Conservation (phyloP, 805 yeast species). For the Metschnikowia gruessii region DNA sequence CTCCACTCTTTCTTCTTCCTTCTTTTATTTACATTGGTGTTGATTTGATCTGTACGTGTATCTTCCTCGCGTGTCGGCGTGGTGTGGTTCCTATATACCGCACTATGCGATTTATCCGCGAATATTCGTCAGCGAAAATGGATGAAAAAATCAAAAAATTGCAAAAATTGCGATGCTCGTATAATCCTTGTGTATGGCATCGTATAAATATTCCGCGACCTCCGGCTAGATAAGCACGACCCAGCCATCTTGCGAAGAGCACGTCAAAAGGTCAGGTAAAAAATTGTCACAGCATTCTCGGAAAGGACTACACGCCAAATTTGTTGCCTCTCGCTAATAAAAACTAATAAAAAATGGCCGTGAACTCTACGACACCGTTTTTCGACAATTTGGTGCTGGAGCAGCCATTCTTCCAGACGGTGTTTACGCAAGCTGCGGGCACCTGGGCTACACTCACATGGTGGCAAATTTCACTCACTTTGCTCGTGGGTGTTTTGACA, state of each 20-base stretch:
- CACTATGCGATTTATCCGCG: too few relatives aligned
- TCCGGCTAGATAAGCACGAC: conserved; percentile 4
- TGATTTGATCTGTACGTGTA: too few relatives aligned
- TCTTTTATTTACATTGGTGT: too few relatives aligned
- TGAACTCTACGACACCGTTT: conserved; percentile 11
- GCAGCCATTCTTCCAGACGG: neutral
- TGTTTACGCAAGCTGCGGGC: conserved; percentile 14
- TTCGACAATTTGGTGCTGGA: conserved; percentile 1
- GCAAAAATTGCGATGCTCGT: conserved; percentile 2
- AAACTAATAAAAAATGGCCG: conserved; percentile 4
- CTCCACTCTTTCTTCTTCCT: too few relatives aligned
- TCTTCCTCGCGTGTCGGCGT: too few relatives aligned
- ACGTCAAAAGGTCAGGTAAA: neutral
- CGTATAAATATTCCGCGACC: conserved; percentile 13
- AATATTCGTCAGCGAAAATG: neutral
- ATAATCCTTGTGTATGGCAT: conserved; percentile 1
- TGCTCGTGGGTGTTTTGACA: conserved; percentile 47
- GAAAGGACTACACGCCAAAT: neutral
- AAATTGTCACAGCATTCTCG: neutral
- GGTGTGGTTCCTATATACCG: too few relatives aligned
- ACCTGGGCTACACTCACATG: conserved; percentile 40
- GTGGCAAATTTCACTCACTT: conserved; percentile 50
- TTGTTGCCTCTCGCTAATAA: neutral
- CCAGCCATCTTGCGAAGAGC: neutral
- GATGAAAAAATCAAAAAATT: neutral